Evolutionary conservation across 2,329 filamentous ascomycete species (phyloP), one percentile per base, ranked within the genome.

Genomic region (Raffaelea ambrosiae): DNA sequence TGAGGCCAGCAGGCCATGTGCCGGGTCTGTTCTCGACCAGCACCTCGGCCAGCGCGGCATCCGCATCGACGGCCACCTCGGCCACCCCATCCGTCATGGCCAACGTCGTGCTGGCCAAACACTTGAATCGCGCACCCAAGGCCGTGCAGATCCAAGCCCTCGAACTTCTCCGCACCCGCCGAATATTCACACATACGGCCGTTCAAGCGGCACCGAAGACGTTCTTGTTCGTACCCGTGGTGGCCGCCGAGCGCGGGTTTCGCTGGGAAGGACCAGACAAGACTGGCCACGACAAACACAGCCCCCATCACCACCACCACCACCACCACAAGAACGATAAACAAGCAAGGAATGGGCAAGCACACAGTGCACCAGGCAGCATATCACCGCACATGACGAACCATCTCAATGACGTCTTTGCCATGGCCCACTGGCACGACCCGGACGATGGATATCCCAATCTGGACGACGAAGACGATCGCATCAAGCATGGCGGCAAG

Each of bases 391-490:
- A 67, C 44, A 69, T 83, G 44, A 74, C 70, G 20, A 66, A 64
- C 29, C 75, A 88, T 55, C 61, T 84, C 63, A 94, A 89, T 57
- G 88, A 97, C 50, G 80, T 86, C 54, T 84, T 97, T 55, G 88
- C 89, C 61, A 82, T 97, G 49, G 91, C 87, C 0, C 90, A 97
- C 63, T 87, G 83, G 68, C 89, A 97, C 58, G 76, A 83, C 49
- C 73, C 76, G 0, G 72, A 77, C 2, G 81, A 91, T 60, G 87
- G 84, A 0, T 84, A 89, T 52, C 74, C 81, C 4, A 86, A 93
- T 53, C 64, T 91, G 1, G 86, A 94, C 51, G 83, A 87, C 33
- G 66, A 57, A 53, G 64, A 55, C 5, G 62, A 61, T 8, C 61
- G 66, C 47, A 61, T 61, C 18, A n/a, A n/a, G n/a, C n/a, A n/a